phyloP scores from a whole-genome alignment of 345 rosid species.

The Bretschneidera sinensis region DNA sequence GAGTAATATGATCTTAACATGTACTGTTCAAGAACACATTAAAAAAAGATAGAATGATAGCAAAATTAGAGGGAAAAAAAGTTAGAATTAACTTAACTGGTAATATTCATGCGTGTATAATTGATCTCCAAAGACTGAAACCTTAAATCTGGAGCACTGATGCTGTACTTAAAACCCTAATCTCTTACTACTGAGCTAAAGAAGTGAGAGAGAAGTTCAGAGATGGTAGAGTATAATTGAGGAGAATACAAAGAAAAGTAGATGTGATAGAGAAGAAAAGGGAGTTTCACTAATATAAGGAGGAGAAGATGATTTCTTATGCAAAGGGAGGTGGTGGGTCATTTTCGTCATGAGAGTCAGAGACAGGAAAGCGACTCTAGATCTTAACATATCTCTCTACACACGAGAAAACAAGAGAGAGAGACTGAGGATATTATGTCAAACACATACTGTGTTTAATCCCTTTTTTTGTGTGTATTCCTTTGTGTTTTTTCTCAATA shows the following conservation, averaged over 20 bases:
- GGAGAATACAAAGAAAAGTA: conserved; percentile 19
- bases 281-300: conserved; percentile 12
- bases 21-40: too few species aligned
- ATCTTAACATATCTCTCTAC: conserved; percentile 45
- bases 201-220: conserved; percentile 11
- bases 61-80: too few species aligned
- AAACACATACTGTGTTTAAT: too few species aligned
- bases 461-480: too few species aligned
- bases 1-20: too few species aligned
- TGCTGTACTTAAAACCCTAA: conserved; percentile 23
- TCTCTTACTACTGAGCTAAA: conserved; percentile 18
- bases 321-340: conserved; percentile 43
- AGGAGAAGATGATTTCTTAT: conserved; percentile 4
- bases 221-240: conserved; percentile 19
- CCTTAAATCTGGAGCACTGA: conserved; percentile 18
- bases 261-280: conserved; percentile 3
- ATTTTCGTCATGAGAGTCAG: conserved; percentile 60
- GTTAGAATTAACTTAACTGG: too few species aligned
- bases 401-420: conserved; percentile 10
- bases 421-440: conserved; percentile 11
- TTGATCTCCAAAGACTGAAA: too few species aligned
- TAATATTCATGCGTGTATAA: too few species aligned
- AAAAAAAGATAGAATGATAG: too few species aligned
- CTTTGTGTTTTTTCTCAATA: too few species aligned
- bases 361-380: conserved; percentile 55